phyloP scores from a whole-genome alignment of 2,329 filamentous ascomycete genomes.

The Rhytidhysteron rufulum region DNA sequence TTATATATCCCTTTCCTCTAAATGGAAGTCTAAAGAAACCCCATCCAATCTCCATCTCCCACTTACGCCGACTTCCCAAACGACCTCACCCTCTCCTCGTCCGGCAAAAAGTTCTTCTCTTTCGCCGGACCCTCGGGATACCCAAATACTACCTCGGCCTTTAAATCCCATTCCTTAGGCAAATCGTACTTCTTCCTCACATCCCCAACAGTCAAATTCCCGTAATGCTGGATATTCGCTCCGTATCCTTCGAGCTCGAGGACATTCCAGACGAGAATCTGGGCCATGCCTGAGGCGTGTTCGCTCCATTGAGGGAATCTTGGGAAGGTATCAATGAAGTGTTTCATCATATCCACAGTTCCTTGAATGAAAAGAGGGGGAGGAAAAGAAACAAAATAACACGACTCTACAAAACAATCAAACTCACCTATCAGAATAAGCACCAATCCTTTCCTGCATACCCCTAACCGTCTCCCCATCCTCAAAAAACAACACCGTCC shows the following conservation, averaged over 20 bases:
- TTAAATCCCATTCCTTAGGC: background rate
- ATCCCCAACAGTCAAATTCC: background rate
- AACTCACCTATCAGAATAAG: slow-evolving; percentile 70
- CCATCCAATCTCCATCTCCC: too few relatives aligned
- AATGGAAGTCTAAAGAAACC: too few relatives aligned
- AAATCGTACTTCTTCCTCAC: background rate
- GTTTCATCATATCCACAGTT: too few relatives aligned
- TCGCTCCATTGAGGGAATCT: slow-evolving; percentile 71
- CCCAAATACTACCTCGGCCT: background rate
- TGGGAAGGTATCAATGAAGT: too few relatives aligned
- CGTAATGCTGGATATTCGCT: slow-evolving; percentile 72
- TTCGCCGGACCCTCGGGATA: background rate
- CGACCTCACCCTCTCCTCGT: background rate
- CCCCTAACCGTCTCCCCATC: slow-evolving; percentile 61
- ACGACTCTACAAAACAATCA: too few relatives aligned
- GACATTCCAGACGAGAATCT: slow-evolving; percentile 73
- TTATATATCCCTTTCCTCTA: too few relatives aligned
- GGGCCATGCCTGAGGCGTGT: slow-evolving; percentile 73
- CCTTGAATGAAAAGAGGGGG: too few relatives aligned
- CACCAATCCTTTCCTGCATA: slow-evolving; percentile 62
- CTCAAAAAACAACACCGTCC: slow-evolving; percentile 70
- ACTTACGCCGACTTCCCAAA: background rate
- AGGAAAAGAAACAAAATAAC: too few relatives aligned
- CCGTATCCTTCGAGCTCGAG: slow-evolving; percentile 78
- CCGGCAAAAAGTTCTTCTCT: background rate